A percentile compares a stretch with the other conserved stretches of the same genome.
Conservation (phyloP, 2,329 filamentous ascomycete genomes). For the Pseudohalonectria lignicola region DNA sequence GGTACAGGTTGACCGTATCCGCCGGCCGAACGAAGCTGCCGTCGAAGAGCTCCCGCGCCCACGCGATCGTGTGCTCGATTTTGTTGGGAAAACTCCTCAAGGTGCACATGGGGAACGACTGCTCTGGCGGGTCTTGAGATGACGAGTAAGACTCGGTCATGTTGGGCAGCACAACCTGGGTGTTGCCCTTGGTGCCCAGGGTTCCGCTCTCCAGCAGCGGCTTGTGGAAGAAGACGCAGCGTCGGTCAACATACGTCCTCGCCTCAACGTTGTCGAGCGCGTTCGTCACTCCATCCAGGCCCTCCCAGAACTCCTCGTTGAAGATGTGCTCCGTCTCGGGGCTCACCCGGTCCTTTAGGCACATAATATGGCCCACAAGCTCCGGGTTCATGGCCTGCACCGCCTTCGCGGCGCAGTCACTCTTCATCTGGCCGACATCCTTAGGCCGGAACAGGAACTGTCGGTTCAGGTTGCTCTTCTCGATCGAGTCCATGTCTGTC, state of each 20-base stretch:
- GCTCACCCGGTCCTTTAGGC: constrained; percentile 81
- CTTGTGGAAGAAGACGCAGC: constrained; percentile 98
- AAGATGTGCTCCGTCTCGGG: constrained; percentile 89
- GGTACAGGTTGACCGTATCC: constrained; percentile 87
- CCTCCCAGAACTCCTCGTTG: constrained; percentile 84
- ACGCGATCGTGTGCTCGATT: constrained; percentile 98
- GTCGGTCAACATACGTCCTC: constrained; percentile 87
- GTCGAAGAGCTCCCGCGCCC: constrained; percentile 94
- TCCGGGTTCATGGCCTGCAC: constrained; percentile 95
- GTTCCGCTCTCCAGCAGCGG: constrained; percentile 93
- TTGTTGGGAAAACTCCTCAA: constrained; percentile 94
- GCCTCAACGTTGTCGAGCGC: constrained; percentile 96
- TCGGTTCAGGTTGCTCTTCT: constrained; percentile 96
- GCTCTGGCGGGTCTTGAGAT: constrained; percentile 94
- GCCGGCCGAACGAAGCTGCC: constrained; percentile 86
- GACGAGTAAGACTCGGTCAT: constrained; percentile 92
- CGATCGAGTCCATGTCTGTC: constrained; percentile 97
- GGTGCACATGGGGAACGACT: constrained; percentile 98
- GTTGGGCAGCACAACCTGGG: constrained; percentile 83
- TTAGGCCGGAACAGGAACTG: constrained; percentile 92
- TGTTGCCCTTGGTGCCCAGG: constrained; percentile 98
- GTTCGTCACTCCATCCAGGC: constrained; percentile 86
- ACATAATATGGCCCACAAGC: constrained; percentile 72
- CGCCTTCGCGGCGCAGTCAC: constrained; percentile 81
- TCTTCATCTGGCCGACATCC: constrained; percentile 95